These are phyloP conservation scores for Coelastrella sp. DNA, from an alignment of 139 green algal genomes.

Conservation along the genomic window DNA sequence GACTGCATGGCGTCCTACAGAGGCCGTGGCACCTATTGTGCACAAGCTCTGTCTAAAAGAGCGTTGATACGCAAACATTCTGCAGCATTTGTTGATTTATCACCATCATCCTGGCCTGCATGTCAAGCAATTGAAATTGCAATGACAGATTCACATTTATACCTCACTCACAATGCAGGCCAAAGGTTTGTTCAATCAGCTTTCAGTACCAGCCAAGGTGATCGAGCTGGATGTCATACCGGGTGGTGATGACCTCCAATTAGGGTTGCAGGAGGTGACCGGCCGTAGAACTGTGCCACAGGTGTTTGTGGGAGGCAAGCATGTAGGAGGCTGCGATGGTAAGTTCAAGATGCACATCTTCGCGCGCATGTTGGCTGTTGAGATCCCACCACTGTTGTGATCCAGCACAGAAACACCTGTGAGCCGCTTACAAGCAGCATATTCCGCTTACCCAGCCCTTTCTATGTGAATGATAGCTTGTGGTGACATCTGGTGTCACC, in stretches of 20 bases:
- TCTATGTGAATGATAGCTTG: background rate
- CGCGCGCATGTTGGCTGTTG: no score
- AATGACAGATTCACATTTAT: no score
- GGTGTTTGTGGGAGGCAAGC: constrained; percentile 72
- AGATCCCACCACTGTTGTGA: no score
- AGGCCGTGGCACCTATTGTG: background rate
- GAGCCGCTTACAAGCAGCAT: background rate
- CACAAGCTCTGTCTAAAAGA: no score
- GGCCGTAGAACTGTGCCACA: constrained; percentile 32
- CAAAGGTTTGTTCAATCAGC: constrained; percentile 71
- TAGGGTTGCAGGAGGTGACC: constrained; percentile 32
- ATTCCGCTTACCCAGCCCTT: background rate
- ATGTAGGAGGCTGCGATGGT: constrained; percentile 84
- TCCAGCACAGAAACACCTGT: no score
- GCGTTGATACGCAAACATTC: no score
- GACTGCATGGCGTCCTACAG: background rate
- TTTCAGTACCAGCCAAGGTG: constrained; percentile 69
- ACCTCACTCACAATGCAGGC: no score
- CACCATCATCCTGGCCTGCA: no score
- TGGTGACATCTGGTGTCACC: background rate
- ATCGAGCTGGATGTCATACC: constrained; percentile 67
- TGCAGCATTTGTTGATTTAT: no score
- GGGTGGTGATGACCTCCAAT: background rate
- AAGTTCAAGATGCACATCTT: background rate
- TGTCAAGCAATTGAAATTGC: no score